A percentile compares a stretch with the other conserved stretches of the same genome.
Evolutionary conservation across 108 stramenopile genomes (phyloP).

Genomic region (Stephanodiscus triporus): DNA sequence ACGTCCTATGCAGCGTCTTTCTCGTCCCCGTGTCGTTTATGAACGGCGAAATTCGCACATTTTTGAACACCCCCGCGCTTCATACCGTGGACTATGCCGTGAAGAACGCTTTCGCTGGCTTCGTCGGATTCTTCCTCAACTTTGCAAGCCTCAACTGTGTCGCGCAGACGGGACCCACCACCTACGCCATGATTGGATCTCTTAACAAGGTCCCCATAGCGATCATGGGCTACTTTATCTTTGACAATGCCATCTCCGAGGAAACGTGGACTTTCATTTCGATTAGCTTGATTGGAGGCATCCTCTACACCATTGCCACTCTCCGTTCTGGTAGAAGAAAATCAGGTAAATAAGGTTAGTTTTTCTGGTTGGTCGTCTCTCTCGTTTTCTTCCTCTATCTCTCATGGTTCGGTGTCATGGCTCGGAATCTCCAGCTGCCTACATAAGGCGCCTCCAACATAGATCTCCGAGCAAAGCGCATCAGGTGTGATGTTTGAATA

Average conservation of each 20-base stretch:
- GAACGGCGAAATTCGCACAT: constrained; percentile 76
- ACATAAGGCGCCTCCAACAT: constrained; percentile 5
- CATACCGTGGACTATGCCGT: constrained; percentile 76
- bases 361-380: neutral
- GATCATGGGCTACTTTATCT: constrained; percentile 87
- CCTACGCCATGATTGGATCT: constrained; percentile 96
- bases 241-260: constrained; percentile 76
- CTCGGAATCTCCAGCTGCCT: constrained; percentile 12
- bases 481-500: too few species aligned
- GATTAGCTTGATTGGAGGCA: constrained; percentile 92
- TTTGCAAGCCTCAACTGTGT: constrained; percentile 96
- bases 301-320: constrained; percentile 95
- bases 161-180: constrained; percentile 90
- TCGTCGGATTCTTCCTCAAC: constrained; percentile 95
- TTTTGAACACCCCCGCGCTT: constrained; percentile 64
- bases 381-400: neutral
- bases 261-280: constrained; percentile 92
- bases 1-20: constrained; percentile 85
- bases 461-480: too few species aligned
- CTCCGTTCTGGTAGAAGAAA: constrained; percentile 52
- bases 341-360: constrained; percentile 41
- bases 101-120: constrained; percentile 85
- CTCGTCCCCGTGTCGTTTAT: constrained; percentile 76
- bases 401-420: neutral
- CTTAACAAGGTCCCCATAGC: constrained; percentile 96